Evolutionary conservation across 2,329 filamentous ascomycete genomes (phyloP).

Genomic region (Didymella pomorum): DNA sequence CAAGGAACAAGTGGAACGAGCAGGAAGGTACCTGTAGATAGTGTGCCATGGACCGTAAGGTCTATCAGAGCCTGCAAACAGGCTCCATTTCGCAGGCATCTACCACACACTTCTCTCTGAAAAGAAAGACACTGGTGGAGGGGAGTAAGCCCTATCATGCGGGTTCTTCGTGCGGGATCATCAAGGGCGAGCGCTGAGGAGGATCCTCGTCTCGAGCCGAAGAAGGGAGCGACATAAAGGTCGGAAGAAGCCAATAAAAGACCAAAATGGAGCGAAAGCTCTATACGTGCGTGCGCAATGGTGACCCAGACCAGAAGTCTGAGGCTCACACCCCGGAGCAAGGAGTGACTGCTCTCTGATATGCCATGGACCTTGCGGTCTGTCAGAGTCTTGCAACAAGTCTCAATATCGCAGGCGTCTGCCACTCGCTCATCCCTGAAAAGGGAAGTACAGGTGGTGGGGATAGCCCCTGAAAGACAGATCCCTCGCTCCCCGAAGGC

Average conservation of each 20-base stretch:
- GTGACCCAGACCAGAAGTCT: slow-evolving; percentile 10
- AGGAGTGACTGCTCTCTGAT: slow-evolving; percentile 21
- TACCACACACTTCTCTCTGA: slow-evolving; percentile 35
- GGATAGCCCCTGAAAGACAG: slow-evolving; percentile 30
- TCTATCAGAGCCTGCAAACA: slow-evolving; percentile 28
- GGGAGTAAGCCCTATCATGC: slow-evolving; percentile 31
- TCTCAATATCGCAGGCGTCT: slow-evolving; percentile 38
- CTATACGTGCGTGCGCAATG: neutral
- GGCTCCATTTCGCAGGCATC: slow-evolving; percentile 37
- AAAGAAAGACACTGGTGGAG: slow-evolving; percentile 35
- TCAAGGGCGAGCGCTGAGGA: slow-evolving; percentile 26
- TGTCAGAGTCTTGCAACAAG: slow-evolving; percentile 26
- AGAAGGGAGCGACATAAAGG: slow-evolving; percentile 2
- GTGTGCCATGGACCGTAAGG: slow-evolving; percentile 34
- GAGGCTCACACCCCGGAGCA: slow-evolving; percentile 14
- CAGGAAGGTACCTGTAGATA: slow-evolving; percentile 32
- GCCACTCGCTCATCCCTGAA: slow-evolving; percentile 32
- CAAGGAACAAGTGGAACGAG: slow-evolving; percentile 17
- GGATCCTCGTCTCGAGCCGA: slow-evolving; percentile 12
- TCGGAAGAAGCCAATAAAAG: slow-evolving; percentile 12
- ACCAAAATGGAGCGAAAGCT: slow-evolving; percentile 13
- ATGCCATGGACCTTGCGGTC: slow-evolving; percentile 34
- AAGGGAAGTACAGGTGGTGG: slow-evolving; percentile 35
- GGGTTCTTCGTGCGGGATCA: slow-evolving; percentile 21
- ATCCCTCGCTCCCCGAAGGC: slow-evolving; percentile 26